Base-by-base conservation (phyloP, 495 filamentous ascomycete genomes). In the Podospora conica region DNA sequence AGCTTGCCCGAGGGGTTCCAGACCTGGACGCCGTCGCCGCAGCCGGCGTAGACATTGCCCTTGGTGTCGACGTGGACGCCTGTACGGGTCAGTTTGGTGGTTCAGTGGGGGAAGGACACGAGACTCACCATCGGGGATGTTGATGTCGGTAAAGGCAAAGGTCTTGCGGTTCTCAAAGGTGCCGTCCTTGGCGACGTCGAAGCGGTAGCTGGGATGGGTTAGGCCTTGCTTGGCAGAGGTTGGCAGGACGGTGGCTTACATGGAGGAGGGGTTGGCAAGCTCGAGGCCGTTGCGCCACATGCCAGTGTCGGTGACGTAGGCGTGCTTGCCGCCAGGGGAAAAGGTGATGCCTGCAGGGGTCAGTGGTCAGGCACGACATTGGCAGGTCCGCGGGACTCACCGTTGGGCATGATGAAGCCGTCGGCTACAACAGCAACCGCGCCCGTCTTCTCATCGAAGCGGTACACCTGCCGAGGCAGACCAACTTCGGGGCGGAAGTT, bases 11-110 rank as follows among this genome's bases (percentile, higher is more conserved):
- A 82, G 3, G 82, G 75, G 59, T 82, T 85, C 78, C 79, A 89
- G 5, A 89, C 83, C 57, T 87, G 81, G n/a, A 88, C 78, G 24
- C 87, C 86, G 66, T 87, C 86, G 3, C 84, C 85, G 55, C 80
- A 83, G 3, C 82, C 86, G 23, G 80, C 76, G 66, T 87, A 90
- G 6, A 90, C 82, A 66, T 88, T 86, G 0, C 86, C 86, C 10
- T 81, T 76, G 29, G 78, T 76, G 71, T 90, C 86, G 66, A 77
- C 78, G 68, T 88, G 87, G 57, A 90, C 77, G 12, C 66, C 66
- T 68, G 9, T 1, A 33, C 9, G 21, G 57, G 22, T 61, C 57
- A 58, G 59, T 3, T 21, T 28, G 9, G 9, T 12, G 9, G 9
- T 27, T 15, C 11, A 0, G 9, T 8, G 23, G 12, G 15, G 2